phyloP scores from a whole-genome alignment of 129 eudicot species.

The Flaveria linearis region DNA sequence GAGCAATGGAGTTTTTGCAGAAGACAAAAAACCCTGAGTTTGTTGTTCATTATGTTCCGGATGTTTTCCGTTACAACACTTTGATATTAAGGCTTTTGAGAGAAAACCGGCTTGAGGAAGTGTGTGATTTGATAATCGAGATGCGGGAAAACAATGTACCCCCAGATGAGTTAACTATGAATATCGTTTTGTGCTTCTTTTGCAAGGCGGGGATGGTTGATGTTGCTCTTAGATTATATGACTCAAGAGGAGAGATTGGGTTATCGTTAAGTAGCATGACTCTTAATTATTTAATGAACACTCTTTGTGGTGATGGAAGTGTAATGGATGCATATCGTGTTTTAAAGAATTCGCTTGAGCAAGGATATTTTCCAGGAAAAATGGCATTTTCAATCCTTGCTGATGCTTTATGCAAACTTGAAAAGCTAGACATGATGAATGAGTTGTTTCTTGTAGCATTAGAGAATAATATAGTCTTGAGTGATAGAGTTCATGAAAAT shows the following conservation, averaged over 20 bases:
- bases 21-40: conserved; percentile 29
- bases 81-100: conserved; percentile 59
- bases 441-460: conserved; percentile 60
- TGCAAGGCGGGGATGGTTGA: conserved; percentile 86
- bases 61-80: conserved; percentile 59
- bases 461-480: conserved; percentile 44
- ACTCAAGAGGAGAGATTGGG: conserved; percentile 62
- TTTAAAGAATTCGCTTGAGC: conserved; percentile 51
- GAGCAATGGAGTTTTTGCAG: conserved; percentile 67
- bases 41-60: conserved; percentile 57
- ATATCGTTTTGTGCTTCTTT: conserved; percentile 62
- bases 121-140: conserved; percentile 72
- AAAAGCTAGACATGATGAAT: conserved; percentile 74
- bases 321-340: conserved; percentile 66
- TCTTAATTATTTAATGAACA: conserved; percentile 63
- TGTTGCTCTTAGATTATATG: conserved; percentile 59
- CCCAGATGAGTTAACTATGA: conserved; percentile 77
- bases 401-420: conserved; percentile 68
- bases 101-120: conserved; percentile 66
- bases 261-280: conserved; percentile 60
- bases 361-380: conserved; percentile 66
- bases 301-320: conserved; percentile 64
- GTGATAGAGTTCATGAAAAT: conserved; percentile 40
- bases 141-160: conserved; percentile 59
- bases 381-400: conserved; percentile 62